Evolutionary conservation across 805 yeast species (phyloP).

Genomic region (Kodamaea hsintzibuensis): DNA sequence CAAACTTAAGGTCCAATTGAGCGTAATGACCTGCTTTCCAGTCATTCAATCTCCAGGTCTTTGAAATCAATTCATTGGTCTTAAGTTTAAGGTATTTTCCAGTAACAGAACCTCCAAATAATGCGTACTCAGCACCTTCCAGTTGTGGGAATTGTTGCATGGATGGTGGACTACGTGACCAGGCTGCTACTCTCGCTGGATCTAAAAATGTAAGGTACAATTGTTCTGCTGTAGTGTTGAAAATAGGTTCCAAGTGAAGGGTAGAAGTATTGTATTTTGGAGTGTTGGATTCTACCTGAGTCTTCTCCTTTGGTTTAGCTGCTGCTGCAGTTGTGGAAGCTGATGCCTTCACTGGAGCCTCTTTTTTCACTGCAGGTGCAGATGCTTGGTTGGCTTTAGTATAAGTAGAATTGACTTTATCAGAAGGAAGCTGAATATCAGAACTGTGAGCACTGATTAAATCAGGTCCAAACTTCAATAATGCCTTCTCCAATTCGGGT

Average conservation of each 20-base stretch:
- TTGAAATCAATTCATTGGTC: slow-evolving; percentile 59
- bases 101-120: slow-evolving; percentile 85
- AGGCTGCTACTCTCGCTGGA: slow-evolving; percentile 78
- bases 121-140: slow-evolving; percentile 61
- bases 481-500: slow-evolving; percentile 64
- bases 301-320: slow-evolving; percentile 12
- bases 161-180: slow-evolving; percentile 77
- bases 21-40: slow-evolving; percentile 91
- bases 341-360: slow-evolving; percentile 3
- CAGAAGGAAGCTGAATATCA: slow-evolving; percentile 77
- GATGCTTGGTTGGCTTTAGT: slow-evolving; percentile 53
- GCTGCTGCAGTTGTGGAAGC: slow-evolving; percentile 4
- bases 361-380: slow-evolving; percentile 33
- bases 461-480: slow-evolving; percentile 72
- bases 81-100: slow-evolving; percentile 67
- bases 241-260: slow-evolving; percentile 71
- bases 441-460: slow-evolving; percentile 74
- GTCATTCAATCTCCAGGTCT: slow-evolving; percentile 83
- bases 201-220: slow-evolving; percentile 75
- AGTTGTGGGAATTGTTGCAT: slow-evolving; percentile 49
- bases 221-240: slow-evolving; percentile 87
- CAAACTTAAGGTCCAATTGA: slow-evolving; percentile 60
- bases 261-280: slow-evolving; percentile 82
- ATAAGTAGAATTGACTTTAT: slow-evolving; percentile 38
- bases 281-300: slow-evolving; percentile 12